Base-by-base conservation (phyloP, 352 stramenopile genomes). In the Phytopythium sindhum region DNA sequence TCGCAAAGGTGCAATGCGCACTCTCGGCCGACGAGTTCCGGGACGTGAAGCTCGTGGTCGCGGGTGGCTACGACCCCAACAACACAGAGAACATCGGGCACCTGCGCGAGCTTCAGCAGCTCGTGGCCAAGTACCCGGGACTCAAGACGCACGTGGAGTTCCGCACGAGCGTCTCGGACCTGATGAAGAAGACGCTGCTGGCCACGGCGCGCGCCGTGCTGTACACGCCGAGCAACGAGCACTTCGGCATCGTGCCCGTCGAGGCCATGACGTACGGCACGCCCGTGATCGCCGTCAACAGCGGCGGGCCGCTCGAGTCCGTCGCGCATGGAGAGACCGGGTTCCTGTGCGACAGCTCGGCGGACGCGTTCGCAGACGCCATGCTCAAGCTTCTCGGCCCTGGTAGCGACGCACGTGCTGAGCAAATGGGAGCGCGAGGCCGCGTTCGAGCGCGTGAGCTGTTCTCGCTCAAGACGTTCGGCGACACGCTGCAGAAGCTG, bases 231-330 rank as follows among this genome's bases (percentile, higher is more conserved):
- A 84, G 95, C 60, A 86, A 93, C 39, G 97, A 99, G 75, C 97
- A 99, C 74, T 99, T 99, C 77, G 97, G 97, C n/a, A 99, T 99
- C 66, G 97, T 99, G 2, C 97, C 97, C 0, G 80, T 99, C 19
- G 97, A 99, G 70, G 95, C 93, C n/a, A 99, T 99, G 97, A 96
- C 94, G 64, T 94, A 91, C 11, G 88, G 89, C 24, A 93, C 93
- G 23, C 96, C 97, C 9, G 95, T 99, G 15, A 78, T 99, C 28
- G 97, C 97, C 5, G 90, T 98, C 26, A 89, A 89, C 44, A 97
- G 77, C 51, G 97, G 97, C n/a, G 97, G 97, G 5, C 97, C 97
- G 0, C 81, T 95, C n/a, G 97, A 99, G 80, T 99, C 96, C 2
- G 87, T 99, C 33, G 62, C 93, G 3, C 77, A 99, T 60, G 84